These are phyloP conservation scores for Metschnikowia cubensis DNA, from an alignment of 805 yeast genomes.

Conservation along the genomic window DNA sequence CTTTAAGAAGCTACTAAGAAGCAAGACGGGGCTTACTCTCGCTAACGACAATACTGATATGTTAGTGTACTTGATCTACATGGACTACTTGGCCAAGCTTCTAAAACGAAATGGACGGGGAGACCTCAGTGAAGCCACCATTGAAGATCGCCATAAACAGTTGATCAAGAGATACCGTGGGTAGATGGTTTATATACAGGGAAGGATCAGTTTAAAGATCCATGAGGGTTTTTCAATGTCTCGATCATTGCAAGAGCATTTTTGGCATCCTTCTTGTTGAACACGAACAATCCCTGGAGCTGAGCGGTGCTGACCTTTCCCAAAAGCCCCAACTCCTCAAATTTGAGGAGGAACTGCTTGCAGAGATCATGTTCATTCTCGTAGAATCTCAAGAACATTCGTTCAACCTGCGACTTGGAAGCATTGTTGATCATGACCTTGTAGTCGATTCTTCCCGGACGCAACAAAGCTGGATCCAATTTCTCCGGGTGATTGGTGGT, in stretches of 20 bases:
- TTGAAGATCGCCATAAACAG: conserved; percentile 31
- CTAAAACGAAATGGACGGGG: conserved; percentile 33
- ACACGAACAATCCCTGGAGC: conserved; percentile 91
- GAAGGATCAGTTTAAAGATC: conserved; percentile 4
- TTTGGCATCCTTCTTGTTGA: conserved; percentile 78
- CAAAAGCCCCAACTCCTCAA: conserved; percentile 40
- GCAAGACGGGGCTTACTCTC: conserved; percentile 8
- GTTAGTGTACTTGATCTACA: conserved; percentile 44
- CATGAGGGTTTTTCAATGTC: conserved; percentile 33
- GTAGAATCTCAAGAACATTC: conserved; percentile 88
- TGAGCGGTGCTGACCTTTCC: conserved; percentile 80
- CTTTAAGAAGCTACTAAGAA: conserved; percentile 8
- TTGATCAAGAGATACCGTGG: conserved; percentile 38
- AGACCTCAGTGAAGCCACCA: conserved; percentile 35
- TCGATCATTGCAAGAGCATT: conserved; percentile 67
- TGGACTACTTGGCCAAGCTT: conserved; percentile 43
- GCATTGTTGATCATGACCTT: conserved; percentile 85
- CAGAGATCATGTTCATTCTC: conserved; percentile 54
- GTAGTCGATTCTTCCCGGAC: conserved; percentile 93
- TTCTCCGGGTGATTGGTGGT: conserved; percentile 96
- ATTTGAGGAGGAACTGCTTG: conserved; percentile 47
- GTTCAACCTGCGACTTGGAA: conserved; percentile 68
- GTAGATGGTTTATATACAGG: conserved; percentile 6
- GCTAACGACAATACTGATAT: conserved; percentile 39
- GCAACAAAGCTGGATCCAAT: conserved; percentile 84